phyloP scores from a whole-genome alignment of 139 green algal species.

The Tetraselmis striata region DNA sequence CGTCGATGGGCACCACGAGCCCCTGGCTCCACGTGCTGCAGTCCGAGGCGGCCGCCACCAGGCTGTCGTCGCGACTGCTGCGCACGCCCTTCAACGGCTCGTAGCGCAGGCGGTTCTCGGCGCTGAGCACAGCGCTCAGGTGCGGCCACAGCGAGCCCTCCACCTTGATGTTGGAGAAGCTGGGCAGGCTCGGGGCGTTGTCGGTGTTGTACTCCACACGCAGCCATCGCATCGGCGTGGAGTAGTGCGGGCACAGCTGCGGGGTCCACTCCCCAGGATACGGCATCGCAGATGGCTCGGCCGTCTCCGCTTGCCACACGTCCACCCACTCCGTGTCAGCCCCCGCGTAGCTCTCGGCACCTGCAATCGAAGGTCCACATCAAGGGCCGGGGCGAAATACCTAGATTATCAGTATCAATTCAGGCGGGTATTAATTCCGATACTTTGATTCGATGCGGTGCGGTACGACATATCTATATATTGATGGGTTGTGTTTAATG shows the following conservation, averaged over 20 bases:
- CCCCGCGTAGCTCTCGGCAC: neutral
- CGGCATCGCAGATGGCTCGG: too few species aligned
- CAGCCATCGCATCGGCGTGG: neutral
- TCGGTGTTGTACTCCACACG: neutral
- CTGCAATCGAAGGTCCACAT: neutral
- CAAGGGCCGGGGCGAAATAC: too few species aligned
- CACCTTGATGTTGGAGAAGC: neutral
- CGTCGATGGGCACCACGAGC: too few species aligned
- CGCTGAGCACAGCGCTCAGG: neutral
- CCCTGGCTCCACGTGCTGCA: neutral
- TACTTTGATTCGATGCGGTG: too few species aligned
- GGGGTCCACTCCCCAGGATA: too few species aligned
- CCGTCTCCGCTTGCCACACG: neutral
- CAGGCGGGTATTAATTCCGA: too few species aligned
- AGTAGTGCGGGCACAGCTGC: neutral
- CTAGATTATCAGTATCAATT: too few species aligned
- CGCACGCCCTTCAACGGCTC: neutral
- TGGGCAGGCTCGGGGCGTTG: neutral
- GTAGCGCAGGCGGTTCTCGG: neutral
- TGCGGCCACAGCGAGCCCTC: neutral
- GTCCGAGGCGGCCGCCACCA: neutral
- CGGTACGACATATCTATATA: too few species aligned
- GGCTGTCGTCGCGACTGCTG: neutral
- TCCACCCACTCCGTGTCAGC: neutral
- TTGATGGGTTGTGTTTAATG: too few species aligned